phyloP scores from a whole-genome alignment of 768 basidiomycete genomes.

The Tubosaeta sp. region DNA sequence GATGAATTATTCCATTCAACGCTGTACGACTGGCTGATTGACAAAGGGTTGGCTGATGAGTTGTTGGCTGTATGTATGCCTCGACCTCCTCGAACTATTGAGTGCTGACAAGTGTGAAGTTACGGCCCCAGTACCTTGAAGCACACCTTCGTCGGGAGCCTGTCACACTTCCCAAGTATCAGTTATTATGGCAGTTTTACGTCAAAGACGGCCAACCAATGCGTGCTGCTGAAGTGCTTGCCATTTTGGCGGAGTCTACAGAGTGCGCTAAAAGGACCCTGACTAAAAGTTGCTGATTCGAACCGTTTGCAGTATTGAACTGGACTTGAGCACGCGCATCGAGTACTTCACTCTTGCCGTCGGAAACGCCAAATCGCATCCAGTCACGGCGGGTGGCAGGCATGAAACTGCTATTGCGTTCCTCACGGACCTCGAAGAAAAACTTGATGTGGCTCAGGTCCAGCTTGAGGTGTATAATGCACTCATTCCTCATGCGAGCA shows the following conservation, averaged over 20 bases:
- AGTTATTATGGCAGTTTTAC: constrained; percentile 96
- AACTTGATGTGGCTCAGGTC: constrained; percentile 93
- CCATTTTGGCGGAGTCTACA: constrained; percentile 75
- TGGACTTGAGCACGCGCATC: constrained; percentile 68
- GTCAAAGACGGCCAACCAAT: constrained; percentile 86
- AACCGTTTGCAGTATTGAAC: constrained; percentile 47
- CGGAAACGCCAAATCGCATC: constrained; percentile 94
- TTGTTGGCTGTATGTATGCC: constrained; percentile 71
- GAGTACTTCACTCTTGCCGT: constrained; percentile 94
- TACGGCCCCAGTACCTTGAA: constrained; percentile 85
- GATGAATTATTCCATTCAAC: constrained; percentile 94
- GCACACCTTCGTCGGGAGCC: constrained; percentile 83
- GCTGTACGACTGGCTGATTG: constrained; percentile 92
- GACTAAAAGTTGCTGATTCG: neutral
- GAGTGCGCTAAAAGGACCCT: constrained; percentile 46
- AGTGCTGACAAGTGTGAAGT: constrained; percentile 40
- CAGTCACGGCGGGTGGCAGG: constrained; percentile 67
- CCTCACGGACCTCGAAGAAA: constrained; percentile 92
- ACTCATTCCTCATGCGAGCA: constrained; percentile 55
- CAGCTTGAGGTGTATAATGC: constrained; percentile 86
- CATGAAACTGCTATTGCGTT: constrained; percentile 93
- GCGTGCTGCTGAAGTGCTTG: constrained; percentile 83
- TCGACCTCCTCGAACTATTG: neutral
- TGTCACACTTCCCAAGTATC: constrained; percentile 71
- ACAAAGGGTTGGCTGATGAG: constrained; percentile 75